Percentiles rank a stretch among this genome's conserved stretches.
Evolutionary conservation across 495 filamentous ascomycete species (phyloP).

Genomic region (Neurospora sp.): DNA sequence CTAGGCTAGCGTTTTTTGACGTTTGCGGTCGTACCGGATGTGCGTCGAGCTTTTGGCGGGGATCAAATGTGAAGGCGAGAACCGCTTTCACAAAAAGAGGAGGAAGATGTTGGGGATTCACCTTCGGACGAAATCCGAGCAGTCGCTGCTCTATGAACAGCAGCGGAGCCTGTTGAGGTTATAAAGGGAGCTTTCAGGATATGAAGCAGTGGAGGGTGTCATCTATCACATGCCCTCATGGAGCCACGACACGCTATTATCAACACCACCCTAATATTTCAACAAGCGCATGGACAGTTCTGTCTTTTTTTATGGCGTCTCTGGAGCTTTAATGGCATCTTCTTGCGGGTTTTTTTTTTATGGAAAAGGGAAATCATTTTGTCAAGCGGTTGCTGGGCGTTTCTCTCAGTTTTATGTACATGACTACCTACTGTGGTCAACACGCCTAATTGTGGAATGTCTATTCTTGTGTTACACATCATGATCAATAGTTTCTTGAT

Average conservation of each 20-base stretch:
- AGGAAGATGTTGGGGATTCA: neutral
- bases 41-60: neutral
- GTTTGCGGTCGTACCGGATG: neutral
- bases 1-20: constrained; percentile 19
- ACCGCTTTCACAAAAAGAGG: neutral
- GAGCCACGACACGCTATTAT: neutral
- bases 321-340: neutral
- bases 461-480: neutral
- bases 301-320: neutral
- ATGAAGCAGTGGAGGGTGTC: neutral
- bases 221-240: neutral
- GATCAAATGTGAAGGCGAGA: neutral
- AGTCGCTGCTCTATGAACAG: neutral
- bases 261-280: neutral
- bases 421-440: neutral
- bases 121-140: neutral
- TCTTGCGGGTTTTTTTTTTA: neutral
- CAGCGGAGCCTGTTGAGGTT: neutral
- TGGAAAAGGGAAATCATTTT: neutral
- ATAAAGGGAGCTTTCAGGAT: neutral
- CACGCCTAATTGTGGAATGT: neutral
- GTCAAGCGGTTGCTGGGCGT: neutral
- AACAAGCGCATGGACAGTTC: neutral
- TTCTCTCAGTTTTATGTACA: neutral
- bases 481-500: neutral